These are phyloP conservation scores for Eucalyptus erythrocorys DNA, from an alignment of 345 rosid species.

Conservation along the genomic window DNA sequence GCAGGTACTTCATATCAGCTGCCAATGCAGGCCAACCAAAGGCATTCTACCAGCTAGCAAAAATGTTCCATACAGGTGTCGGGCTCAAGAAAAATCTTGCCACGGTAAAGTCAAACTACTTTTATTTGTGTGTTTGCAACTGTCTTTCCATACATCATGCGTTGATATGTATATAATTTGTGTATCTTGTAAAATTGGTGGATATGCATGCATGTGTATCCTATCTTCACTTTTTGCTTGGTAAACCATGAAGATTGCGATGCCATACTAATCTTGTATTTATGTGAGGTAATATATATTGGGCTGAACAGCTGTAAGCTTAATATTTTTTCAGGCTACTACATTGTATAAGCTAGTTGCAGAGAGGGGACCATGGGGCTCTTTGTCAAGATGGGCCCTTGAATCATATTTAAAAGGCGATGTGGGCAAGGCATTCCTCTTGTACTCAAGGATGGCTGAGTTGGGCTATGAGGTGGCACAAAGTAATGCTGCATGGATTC, in stretches of 20 bases:
- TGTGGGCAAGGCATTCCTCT: slow-evolving; percentile 74
- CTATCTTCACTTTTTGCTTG: not conserved
- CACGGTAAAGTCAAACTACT: slow-evolving; percentile 32
- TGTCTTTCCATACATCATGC: not conserved
- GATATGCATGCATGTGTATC: not conserved
- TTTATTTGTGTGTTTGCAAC: not conserved
- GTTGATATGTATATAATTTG: not conserved
- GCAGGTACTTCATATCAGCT: slow-evolving; percentile 60
- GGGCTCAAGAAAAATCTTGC: slow-evolving; percentile 77
- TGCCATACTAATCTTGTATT: not conserved
- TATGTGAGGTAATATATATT: not conserved
- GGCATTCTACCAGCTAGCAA: slow-evolving; percentile 97
- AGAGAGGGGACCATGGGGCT: slow-evolving; percentile 98
- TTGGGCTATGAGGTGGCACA: slow-evolving; percentile 96
- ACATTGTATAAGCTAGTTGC: slow-evolving; percentile 89
- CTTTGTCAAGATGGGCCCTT: slow-evolving; percentile 97
- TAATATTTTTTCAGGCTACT: slow-evolving; percentile 52
- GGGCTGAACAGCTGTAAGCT: not conserved
- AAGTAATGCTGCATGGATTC: slow-evolving; percentile 99
- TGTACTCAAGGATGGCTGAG: slow-evolving; percentile 96
- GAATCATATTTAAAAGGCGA: slow-evolving; percentile 94
- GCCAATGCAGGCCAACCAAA: slow-evolving; percentile 95
- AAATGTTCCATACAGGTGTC: slow-evolving; percentile 94
- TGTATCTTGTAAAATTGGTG: not conserved
- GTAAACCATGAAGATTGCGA: not conserved